Percentiles rank a stretch among this genome's conserved stretches.
phyloP scores from a whole-genome alignment of 1,284 basidiomycete genomes.

The Coniferiporia weirii region DNA sequence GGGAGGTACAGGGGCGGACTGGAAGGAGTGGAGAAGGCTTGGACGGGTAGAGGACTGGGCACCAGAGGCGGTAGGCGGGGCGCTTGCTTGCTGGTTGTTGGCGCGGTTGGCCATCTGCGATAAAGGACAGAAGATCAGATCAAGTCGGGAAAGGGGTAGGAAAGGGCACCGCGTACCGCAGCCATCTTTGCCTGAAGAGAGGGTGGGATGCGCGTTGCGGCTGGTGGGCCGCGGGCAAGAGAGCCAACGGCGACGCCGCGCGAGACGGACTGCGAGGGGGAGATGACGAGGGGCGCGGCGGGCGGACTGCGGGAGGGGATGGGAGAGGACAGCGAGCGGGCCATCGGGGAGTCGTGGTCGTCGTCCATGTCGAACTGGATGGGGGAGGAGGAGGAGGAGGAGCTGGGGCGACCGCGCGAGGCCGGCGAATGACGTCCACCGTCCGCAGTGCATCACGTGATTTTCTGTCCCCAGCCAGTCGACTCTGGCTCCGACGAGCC shows the following conservation, averaged over 20 bases:
- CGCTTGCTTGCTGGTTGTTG: conserved; percentile 26
- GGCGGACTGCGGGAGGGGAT: not conserved
- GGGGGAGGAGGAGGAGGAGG: not conserved
- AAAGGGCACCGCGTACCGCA: conserved; percentile 47
- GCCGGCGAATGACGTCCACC: too few species aligned
- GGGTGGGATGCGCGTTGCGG: conserved; percentile 75
- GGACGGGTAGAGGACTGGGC: conserved; percentile 27
- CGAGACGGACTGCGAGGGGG: conserved; percentile 21
- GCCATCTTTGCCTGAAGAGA: conserved; percentile 91
- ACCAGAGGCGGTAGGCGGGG: conserved; percentile 33
- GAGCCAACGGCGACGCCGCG: conserved; percentile 35
- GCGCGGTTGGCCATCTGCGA: conserved; percentile 53
- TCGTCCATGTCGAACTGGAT: not conserved
- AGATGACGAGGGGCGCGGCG: not conserved
- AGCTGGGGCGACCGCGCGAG: too few species aligned
- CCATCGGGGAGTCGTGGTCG: not conserved
- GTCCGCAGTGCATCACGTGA: not conserved
- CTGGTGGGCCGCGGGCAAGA: conserved; percentile 32
- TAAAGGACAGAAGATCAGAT: not conserved
- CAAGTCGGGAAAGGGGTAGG: conserved; percentile 6
- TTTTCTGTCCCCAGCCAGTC: not conserved
- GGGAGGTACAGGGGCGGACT: conserved; percentile 24
- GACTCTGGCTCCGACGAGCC: too few species aligned
- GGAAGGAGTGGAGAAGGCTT: conserved; percentile 24
- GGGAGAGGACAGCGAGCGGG: not conserved